Evolutionary conservation across 2,329 filamentous ascomycete species (phyloP), one percentile per base, ranked within the genome.

Genomic region (Xylariaceae sp.): DNA sequence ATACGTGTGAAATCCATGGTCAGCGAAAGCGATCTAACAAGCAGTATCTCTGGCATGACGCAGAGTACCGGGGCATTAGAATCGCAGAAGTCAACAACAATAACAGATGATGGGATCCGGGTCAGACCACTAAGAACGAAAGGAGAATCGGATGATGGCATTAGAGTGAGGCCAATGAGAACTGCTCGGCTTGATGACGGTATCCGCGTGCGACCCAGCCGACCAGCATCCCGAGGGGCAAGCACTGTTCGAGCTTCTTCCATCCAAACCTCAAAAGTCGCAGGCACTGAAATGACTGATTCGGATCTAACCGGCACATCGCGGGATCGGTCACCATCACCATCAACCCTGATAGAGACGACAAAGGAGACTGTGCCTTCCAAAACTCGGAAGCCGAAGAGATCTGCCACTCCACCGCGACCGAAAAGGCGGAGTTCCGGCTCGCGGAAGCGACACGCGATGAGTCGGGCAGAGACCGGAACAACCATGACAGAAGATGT

Each of bases 1-100:
- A 76, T 73, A 57, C 68, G 74, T 47, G 69, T 74, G 11, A 71
- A 41, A 30, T 42, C 58, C 11, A 55, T 60, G 9, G 40, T 41
- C 11, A 61, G 49, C 42, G 54, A 61, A 30, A 58, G 52, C 44
- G 58, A 61, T 12, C 43, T 41, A 30, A 50, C 49, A 32, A 63
- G 55, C 31, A 48, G 51, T 30, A 56, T 47, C 48, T 60, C 62
- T 9, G 56, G 48, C 22, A 56, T 59, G 19, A 46, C 53, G 15
- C 55, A 54, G 15, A 56, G 60, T 9, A 45, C 58, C n/a, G 57
- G 54, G 44, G 47, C 22, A n/a, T 48, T 44, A 14, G 58, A 42
- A 44, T 47, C 58, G 6, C 41, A 48, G 11, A 64, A 54, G 39
- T 52, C 60, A 11, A 63, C 47, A 52, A 53, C 43, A 22, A 54